Evolutionary conservation across 345 rosid genomes (phyloP), one percentile per base, ranked within the genome.

Genomic region (Microcos paniculata): DNA sequence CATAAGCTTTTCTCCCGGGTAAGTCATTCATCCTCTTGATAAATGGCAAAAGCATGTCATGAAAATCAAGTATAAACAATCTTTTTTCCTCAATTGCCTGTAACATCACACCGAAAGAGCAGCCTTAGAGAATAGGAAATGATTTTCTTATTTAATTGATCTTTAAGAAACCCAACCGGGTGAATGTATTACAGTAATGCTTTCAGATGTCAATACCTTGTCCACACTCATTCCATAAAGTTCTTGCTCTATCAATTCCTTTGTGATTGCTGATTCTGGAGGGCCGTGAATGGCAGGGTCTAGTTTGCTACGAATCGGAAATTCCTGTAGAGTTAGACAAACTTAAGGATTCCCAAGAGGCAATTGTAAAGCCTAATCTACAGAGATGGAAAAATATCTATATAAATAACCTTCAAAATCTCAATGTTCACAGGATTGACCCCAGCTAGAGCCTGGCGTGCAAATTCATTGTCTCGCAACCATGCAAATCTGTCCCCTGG

Each of bases 401-500:
- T 26, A 53, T 63, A 62, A 35, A 30, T 55, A 46, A 86, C 98
- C 96, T 83, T 93, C 16, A 93, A 64, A 73, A 93, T 74, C 88
- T 90, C 89, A 63, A 95, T 93, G 83, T 84, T 88, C 40, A 93
- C 96, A 1, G 99, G 97, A 72, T 95, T 93, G 70, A 95, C 98
- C 76, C 98, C 99, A 30, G 98, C 98, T 72, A 93, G 78, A 74
- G 94, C 78, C 85, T 91, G 98, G 40, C 98, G 91, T n/a, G 96
- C 97, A 63, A 95, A 95, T 76, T 95, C 99, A 24, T 86, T 87
- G 70, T 95, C 99, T 62, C 99, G 85, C 73, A 95, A 80, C 99
- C 99, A 95, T 15, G 98, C 84, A 87, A 95, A 95, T 62, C 98
- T 86, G 76, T 95, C 98, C 81, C 86, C 99, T 95, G 84, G 24